Conservation (phyloP, 805 yeast species). For the Saturnispora bothae region DNA sequence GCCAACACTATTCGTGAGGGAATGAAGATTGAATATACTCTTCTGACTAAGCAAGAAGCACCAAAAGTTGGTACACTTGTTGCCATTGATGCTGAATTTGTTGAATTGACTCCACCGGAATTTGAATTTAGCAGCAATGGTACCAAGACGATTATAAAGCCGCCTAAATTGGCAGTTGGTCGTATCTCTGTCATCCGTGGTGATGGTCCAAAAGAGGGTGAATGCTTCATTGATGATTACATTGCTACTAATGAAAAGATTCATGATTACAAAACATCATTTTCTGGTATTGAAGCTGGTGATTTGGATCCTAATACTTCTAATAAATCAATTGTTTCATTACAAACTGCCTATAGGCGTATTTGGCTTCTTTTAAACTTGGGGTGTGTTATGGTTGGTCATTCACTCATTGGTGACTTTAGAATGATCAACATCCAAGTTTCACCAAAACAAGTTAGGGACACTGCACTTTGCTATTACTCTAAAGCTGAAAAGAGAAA, state of each 20-base stretch:
- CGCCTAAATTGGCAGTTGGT: constrained; percentile 70
- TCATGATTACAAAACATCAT: constrained; percentile 79
- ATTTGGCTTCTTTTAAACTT: constrained; percentile 83
- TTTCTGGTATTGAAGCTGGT: constrained; percentile 89
- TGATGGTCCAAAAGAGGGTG: constrained; percentile 53
- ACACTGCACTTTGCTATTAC: constrained; percentile 74
- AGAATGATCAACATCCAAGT: constrained; percentile 87
- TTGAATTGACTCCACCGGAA: constrained; percentile 65
- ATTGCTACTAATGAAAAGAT: constrained; percentile 63
- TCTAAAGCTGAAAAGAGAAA: constrained; percentile 66
- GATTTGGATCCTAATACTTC: constrained; percentile 70
- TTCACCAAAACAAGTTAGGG: constrained; percentile 77
- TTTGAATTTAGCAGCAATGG: constrained; percentile 73
- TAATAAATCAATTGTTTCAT: constrained; percentile 57
- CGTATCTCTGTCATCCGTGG: constrained; percentile 81
- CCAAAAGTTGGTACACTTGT: constrained; percentile 68
- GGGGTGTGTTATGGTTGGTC: constrained; percentile 92
- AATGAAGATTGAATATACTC: constrained; percentile 50
- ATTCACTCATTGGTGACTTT: constrained; percentile 85
- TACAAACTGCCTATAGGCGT: constrained; percentile 76
- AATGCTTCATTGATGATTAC: constrained; percentile 88
- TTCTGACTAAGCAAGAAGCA: constrained; percentile 58
- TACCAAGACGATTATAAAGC: constrained; percentile 53
- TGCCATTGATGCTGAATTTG: constrained; percentile 97
- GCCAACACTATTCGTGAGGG: constrained; percentile 55